These are phyloP conservation scores for Kitagawia praeruptora DNA, from an alignment of 129 eudicot species.

Conservation along the genomic window DNA sequence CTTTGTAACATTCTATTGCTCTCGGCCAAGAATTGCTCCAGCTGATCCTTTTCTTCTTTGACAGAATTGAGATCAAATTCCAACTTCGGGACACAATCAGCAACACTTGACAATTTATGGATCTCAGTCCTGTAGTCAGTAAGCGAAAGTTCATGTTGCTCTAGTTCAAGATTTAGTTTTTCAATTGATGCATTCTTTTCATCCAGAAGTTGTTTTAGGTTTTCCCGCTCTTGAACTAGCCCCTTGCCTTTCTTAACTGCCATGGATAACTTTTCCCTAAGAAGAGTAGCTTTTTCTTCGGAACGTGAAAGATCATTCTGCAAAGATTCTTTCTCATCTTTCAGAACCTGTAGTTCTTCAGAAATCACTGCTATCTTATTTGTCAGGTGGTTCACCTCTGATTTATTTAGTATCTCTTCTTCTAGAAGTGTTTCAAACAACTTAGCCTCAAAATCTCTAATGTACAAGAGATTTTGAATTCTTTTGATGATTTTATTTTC, in stretches of 20 bases:
- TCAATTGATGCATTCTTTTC: constrained; percentile 74
- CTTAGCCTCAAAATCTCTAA: constrained; percentile 44
- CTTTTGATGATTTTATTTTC: constrained; percentile 10
- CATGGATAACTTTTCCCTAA: constrained; percentile 87
- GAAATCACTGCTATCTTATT: constrained; percentile 33
- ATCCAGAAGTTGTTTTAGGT: constrained; percentile 46
- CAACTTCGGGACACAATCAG: constrained; percentile 39
- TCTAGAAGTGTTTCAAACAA: constrained; percentile 46
- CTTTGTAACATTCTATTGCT: constrained; percentile 53
- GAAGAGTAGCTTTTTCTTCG: constrained; percentile 63
- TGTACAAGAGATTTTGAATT: constrained; percentile 47
- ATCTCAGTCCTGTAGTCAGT: constrained; percentile 44
- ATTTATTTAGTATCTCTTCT: constrained; percentile 31
- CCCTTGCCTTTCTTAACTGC: constrained; percentile 98
- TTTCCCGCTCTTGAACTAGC: constrained; percentile 87
- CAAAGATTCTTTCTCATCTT: constrained; percentile 44
- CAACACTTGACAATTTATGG: constrained; percentile 35
- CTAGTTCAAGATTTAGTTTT: constrained; percentile 45
- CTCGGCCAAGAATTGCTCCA: constrained; percentile 54
- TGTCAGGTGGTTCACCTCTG: constrained; percentile 34
- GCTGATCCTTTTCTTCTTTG: constrained; percentile 49
- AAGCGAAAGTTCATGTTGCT: constrained; percentile 35
- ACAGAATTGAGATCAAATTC: constrained; percentile 42
- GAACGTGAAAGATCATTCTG: constrained; percentile 49
- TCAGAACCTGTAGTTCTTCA: constrained; percentile 38